These are phyloP conservation scores for Cinnamomum micranthum DNA, from an alignment of 164 flowering plant genomes.

Conservation along the genomic window DNA sequence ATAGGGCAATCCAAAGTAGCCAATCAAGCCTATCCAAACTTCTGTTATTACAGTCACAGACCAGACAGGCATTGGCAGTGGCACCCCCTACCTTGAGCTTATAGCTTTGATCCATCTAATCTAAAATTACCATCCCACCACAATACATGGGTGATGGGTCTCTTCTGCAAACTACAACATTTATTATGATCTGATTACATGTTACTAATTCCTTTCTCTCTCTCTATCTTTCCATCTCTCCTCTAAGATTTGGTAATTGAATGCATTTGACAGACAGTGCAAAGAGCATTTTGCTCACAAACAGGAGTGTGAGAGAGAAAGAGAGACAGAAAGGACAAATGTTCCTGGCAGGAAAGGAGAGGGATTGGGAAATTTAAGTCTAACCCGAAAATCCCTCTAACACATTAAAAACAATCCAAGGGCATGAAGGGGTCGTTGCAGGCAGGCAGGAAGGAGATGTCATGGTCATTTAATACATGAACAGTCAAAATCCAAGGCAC, in stretches of 20 bases:
- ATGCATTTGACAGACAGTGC: neutral
- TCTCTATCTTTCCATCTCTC: neutral
- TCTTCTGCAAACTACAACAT: too few relatives aligned
- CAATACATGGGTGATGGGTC: too few relatives aligned
- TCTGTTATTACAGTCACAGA: too few relatives aligned
- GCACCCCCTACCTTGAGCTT: too few relatives aligned
- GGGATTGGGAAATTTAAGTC: neutral
- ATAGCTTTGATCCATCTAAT: too few relatives aligned
- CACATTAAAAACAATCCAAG: neutral
- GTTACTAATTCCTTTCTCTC: neutral
- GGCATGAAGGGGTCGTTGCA: constrained; percentile 4
- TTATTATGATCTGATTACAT: too few relatives aligned
- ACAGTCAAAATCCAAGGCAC: constrained; percentile 15
- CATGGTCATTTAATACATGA: neutral
- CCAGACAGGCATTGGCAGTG: too few relatives aligned
- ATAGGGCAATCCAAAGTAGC: too few relatives aligned
- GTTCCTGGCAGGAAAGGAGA: neutral
- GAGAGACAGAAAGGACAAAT: neutral
- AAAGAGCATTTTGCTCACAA: constrained; percentile 1
- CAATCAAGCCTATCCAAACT: too few relatives aligned
- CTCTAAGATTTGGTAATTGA: neutral
- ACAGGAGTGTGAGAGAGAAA: neutral
- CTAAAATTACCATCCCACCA: too few relatives aligned
- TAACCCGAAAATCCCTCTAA: neutral
- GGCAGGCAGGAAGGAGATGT: neutral